Evolutionary conservation across 352 stramenopile genomes (phyloP), one percentile per base, ranked within the genome.

Genomic region (Blastocystis sp.): DNA sequence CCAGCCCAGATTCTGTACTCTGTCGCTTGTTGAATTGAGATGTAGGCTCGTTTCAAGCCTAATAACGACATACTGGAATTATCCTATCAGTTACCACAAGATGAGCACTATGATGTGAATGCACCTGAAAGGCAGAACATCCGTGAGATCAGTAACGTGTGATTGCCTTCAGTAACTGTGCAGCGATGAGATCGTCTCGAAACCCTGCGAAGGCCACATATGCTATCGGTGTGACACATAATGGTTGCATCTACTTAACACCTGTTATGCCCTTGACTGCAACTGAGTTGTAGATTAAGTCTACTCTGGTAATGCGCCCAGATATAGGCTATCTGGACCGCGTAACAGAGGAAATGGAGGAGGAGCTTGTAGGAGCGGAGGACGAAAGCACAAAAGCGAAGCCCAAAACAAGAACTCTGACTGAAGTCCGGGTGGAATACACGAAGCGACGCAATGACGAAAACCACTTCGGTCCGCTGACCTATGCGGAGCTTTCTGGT

Each of bases 181-280:
- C 63, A 84, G 73, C 37, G 11, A 41, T 84, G 47, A 26, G 53
- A 43, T 88, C 77, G 47, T 26, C 53, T 4, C 55, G 77, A 18
- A 76, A 88, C 59, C 77, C 77, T 3, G 77, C 77, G 0, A 88
- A 88, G 54, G 77, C 77, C 3, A 88, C 62, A 11, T 88, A 88
- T 43, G 77, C 77, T 18, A 63, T 88, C 29, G 77, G 77, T 7
- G 66, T 88, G 9, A 88, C 66, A 29, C 43, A 88, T 29, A 88
- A 88, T n/a, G 66, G 66, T 26, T 76, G n/a, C 13, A 62, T 88
- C 18, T 79, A 88, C 41, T 37, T 88, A 8, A 88, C 77, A 29
- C 77, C 77, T 2, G 77, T 88, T 39, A 0, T 20, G 6, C 34
- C 55, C 13, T 13, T 20, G 75, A 2, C 0, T 39, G 7, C 5